Base-by-base conservation (phyloP, 306 rosid species). In the Dicorynia guianensis region DNA sequence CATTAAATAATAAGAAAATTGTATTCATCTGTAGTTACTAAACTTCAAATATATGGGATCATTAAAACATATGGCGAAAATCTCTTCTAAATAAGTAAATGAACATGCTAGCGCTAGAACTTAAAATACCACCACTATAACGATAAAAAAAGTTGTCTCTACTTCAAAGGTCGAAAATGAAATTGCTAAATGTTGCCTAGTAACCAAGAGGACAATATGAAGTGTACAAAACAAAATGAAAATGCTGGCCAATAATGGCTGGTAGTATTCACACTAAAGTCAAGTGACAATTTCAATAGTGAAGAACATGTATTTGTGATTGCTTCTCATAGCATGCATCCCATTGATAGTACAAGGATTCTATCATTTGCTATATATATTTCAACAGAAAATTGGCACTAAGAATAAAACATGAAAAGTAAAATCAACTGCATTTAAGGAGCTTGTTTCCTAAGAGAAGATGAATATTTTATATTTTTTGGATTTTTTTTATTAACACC, bases 1-100 rank as follows among this genome's bases (percentile, higher is more conserved):
- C 72, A 67, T 33, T n/a, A 49, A 36, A 33, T 14, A 67, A 14
- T 47, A 14, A 66, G 5, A 67, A n/a, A 8, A 67, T 49, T 34
- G 1, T n/a, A 33, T 33, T 11, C 6, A 34, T 49, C 11, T 46
- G 6, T 17, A 11, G 2, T 19, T 44, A 53, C 33, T 19, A 43
- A 43, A 43, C 70, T 20, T 6, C 18, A 14, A 10, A 65, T 3
- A 48, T n/a, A 25, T 7, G 38, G 18, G 52, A n/a, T 12, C 43
- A 11, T 13, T 25, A 19, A 42, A 6, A 18, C 17, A 64, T 5
- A 42, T 18, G 38, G 3, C 17, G 20, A 10, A 9, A 40, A 17
- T 47, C 52, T 17, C 50, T 18, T 40, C 36, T 46, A 44, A 44
- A 25, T 19, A 44, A 46, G 11, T 18, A 13, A 62, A 13, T n/a